Percentiles rank a stretch among this genome's conserved stretches.
These are phyloP conservation scores for Bacidia rubella DNA, from an alignment of 495 filamentous ascomycete genomes.

Conservation along the genomic window DNA sequence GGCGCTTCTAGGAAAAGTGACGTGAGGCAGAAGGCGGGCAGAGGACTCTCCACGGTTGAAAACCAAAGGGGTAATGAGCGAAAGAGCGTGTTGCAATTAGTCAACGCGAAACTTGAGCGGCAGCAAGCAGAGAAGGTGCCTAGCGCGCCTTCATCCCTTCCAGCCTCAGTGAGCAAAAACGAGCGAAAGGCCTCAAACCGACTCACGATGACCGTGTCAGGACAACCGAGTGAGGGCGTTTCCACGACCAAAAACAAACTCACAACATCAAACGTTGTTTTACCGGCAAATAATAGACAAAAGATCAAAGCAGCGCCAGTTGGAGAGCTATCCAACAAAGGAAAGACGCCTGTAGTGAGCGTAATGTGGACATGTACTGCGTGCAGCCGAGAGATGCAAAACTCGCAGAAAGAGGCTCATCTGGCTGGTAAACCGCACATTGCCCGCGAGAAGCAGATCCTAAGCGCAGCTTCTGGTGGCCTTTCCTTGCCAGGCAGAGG, in stretches of 20 bases:
- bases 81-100: not conserved
- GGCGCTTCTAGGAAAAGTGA: not conserved
- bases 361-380: constrained; percentile 6
- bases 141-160: not conserved
- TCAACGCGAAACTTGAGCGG: not conserved
- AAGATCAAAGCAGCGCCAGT: not conserved
- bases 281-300: constrained; percentile 1
- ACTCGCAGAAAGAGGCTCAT: constrained; percentile 3
- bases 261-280: not conserved
- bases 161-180: not conserved
- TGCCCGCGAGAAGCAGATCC: constrained; percentile 7
- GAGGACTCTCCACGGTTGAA: too few relatives aligned
- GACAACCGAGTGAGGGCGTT: not conserved
- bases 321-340: not conserved
- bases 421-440: constrained; percentile 10
- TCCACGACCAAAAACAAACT: not conserved
- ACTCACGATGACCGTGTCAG: not conserved
- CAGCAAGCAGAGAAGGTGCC: constrained; percentile 4
- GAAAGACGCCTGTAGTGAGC: not conserved
- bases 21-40: not conserved
- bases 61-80: not conserved
- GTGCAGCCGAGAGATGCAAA: constrained; percentile 7
- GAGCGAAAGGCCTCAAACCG: not conserved
- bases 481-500: too few relatives aligned
- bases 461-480: too few relatives aligned